Evolutionary conservation across 345 rosid genomes (phyloP), one percentile per base, ranked within the genome.

Genomic region (Hypericum androsaemum): DNA sequence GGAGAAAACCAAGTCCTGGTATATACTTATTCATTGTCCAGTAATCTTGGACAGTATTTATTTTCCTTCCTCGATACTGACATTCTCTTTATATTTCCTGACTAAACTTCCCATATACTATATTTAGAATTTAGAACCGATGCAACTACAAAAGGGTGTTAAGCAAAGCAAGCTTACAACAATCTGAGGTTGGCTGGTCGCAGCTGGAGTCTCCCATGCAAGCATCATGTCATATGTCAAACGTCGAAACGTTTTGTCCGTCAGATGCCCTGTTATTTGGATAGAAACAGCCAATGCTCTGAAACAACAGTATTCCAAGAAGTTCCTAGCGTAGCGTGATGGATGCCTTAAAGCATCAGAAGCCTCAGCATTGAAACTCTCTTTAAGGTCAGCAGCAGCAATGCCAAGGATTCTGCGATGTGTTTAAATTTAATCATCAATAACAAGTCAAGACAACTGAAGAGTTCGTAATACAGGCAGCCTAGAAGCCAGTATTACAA

Each of bases 191-290:
- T 74, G 82, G 74, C 80, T 83, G 48, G 84, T 45, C 57, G 80
- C 80, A 40, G 78, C 73, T 7, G 97, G 98, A 60, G 73, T 53
- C 64, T 86, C 97, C 98, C 97, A 92, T 43, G 94, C 97, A 53
- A 92, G 63, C 98, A 92, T 92, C 94, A 88, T 85, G 63, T 92
- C 88, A 71, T 64, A 92, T 5, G 85, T 86, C 53, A 85, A 74
- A 43, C 88, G 86, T 15, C 94, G 84, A 42, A 88, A 85, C 72
- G 75, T 85, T 70, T 76, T 85, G 60, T 85, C 90, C 46, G 81
- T 80, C 55, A 92, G 74, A 83, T 88, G 94, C 54, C 83, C 82
- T 1, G 72, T 65, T 41, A 67, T 73, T 70, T 75, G 82, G 53
- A 82, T 72, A 46, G 81, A 74, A 7, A 80, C 60, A 39, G 95